Evolutionary conservation across 2,329 filamentous ascomycete species (phyloP), one percentile per base, ranked within the genome.

Genomic region (Leptographium galeiforme): DNA sequence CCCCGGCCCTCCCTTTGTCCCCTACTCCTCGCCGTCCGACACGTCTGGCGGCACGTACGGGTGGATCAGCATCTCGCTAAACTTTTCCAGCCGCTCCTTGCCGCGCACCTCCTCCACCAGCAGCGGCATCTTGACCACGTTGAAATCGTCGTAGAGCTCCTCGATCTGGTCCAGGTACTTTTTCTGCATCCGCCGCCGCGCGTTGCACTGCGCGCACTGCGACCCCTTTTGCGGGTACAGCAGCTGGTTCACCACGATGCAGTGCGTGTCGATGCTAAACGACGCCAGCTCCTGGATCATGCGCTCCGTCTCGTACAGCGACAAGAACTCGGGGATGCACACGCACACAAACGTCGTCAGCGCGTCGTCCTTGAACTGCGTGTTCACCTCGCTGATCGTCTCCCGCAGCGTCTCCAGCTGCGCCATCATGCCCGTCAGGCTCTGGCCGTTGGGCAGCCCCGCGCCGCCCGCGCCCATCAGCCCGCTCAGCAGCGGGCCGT

Each of bases 151-250:
- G 67, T 98, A 98, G 55, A 98, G 72, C 73, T 98, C 93, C 71
- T 95, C 90, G 63, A 97, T 97, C 76, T 98, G 91, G 66, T 97
- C 90, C 45, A 98, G 77, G 67, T 98, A 98, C 74, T 98, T 98
- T 76, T 89, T 93, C 76, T 98, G 93, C 93, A 98, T 98, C 75
- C 94, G 94, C 64, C 90, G 77, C 59, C 93, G 77, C 47, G 93
- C 87, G 66, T 89, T 95, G 71, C 93, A 98, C 74, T 98, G 93
- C 58, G 96, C 89, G 70, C 93, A 98, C 39, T 81, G 78, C 65
- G 85, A 94, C 52, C 83, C 84, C 60, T 84, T 78, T 69, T 87
- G 87, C 18, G 93, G 93, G 73, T 95, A 98, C 54, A 98, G 75
- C 60, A 98, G 77, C 76, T 98, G 93, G 70, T 98, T 98, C 63